Conservation (phyloP, 2,329 filamentous ascomycete genomes). For the Beauveria pseudobassiana region DNA sequence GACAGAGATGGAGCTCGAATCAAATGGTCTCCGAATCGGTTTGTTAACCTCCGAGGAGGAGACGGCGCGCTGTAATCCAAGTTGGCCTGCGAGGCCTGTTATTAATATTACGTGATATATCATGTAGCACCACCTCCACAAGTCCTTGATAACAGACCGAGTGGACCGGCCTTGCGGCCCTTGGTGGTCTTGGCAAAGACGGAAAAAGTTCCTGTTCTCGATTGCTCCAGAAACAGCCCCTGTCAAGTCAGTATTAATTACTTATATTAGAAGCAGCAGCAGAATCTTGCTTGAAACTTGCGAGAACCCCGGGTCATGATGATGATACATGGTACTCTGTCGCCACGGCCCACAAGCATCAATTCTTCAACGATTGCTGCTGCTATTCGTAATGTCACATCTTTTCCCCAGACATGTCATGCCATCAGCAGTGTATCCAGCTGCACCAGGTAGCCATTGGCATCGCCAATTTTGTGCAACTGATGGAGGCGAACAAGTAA, state of each 20-base stretch:
- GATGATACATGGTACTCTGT: too few relatives aligned
- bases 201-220: neutral
- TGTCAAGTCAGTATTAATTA: too few relatives aligned
- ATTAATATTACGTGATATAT: slow-evolving; percentile 5
- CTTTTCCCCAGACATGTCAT: too few relatives aligned
- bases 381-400: too few relatives aligned
- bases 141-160: neutral
- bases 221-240: too few relatives aligned
- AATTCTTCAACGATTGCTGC: too few relatives aligned
- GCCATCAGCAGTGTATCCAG: too few relatives aligned
- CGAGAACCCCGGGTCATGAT: neutral
- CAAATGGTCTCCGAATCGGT: neutral
- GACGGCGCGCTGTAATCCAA: neutral
- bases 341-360: too few relatives aligned
- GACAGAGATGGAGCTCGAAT: neutral
- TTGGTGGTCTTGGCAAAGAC: neutral
- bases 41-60: neutral
- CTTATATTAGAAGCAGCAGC: too few relatives aligned
- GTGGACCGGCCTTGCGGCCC: neutral
- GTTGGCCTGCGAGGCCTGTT: neutral
- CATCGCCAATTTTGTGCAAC: too few relatives aligned
- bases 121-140: neutral
- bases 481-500: too few relatives aligned
- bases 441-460: neutral
- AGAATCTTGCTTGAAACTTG: too few relatives aligned